phyloP scores from a whole-genome alignment of 495 filamentous ascomycete species.

The Immersiella caudata region DNA sequence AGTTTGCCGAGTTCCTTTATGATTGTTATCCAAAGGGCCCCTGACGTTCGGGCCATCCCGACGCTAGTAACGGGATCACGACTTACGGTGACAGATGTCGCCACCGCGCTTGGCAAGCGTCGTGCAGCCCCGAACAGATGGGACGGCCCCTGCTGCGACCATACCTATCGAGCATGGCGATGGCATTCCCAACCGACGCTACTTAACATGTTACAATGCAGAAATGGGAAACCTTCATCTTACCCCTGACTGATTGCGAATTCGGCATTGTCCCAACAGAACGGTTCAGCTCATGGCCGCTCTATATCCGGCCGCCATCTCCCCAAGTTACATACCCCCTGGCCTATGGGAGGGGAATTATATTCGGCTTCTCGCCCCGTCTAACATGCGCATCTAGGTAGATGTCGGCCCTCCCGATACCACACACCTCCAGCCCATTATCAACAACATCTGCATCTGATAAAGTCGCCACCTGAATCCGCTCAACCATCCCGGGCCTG shows the following conservation, averaged over 20 bases:
- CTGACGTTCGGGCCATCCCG: not conserved
- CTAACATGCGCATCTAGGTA: not conserved
- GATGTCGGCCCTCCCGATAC: not conserved
- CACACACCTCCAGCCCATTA: not conserved
- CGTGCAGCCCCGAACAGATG: not conserved
- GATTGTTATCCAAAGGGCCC: not conserved
- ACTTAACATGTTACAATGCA: not conserved
- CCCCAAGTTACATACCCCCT: too few species aligned
- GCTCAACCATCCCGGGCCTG: too few species aligned
- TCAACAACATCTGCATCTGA: not conserved
- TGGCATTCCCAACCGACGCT: too few species aligned
- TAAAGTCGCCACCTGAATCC: too few species aligned
- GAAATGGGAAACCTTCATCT: not conserved
- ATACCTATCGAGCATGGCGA: not conserved
- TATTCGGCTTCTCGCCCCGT: too few species aligned
- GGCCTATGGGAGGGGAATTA: too few species aligned
- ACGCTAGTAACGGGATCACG: conserved; percentile 6
- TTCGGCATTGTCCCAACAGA: not conserved
- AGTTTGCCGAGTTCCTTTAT: too few species aligned
- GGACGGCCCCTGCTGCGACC: not conserved
- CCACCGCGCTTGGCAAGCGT: conserved; percentile 7
- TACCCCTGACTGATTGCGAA: not conserved
- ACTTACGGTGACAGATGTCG: conserved; percentile 13
- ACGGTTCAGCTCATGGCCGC: not conserved
- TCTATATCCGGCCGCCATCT: not conserved